phyloP scores from a whole-genome alignment of 805 yeast species.

The Dipodascus geniculatus region DNA sequence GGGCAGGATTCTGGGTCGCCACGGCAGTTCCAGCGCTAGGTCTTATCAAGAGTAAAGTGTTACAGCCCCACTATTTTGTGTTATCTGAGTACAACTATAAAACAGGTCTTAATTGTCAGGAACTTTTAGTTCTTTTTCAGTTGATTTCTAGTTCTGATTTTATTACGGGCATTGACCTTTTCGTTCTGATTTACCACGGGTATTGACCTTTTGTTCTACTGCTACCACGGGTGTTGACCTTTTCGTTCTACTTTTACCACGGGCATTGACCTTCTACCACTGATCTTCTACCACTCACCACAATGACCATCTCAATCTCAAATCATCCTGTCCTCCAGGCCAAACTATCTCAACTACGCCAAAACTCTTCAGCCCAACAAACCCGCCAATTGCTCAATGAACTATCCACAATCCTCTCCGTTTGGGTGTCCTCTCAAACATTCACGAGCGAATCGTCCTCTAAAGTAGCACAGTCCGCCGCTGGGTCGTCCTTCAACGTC shows the following conservation, averaged over 20 bases:
- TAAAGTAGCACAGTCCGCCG: slow-evolving; percentile 8
- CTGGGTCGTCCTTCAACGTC: slow-evolving; percentile 7
- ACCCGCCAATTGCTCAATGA: slow-evolving; percentile 15
- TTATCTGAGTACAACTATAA: too few relatives aligned
- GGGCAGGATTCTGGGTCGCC: too few relatives aligned
- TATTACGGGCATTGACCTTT: neutral
- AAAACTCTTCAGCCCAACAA: slow-evolving; percentile 10
- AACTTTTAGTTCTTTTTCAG: too few relatives aligned
- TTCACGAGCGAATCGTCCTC: slow-evolving; percentile 9
- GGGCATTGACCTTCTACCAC: too few relatives aligned
- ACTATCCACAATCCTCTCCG: slow-evolving; percentile 19
- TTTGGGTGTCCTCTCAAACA: slow-evolving; percentile 15
- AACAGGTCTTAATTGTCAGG: too few relatives aligned
- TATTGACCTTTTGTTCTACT: too few relatives aligned
- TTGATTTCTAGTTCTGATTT: too few relatives aligned
- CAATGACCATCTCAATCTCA: slow-evolving; percentile 13
- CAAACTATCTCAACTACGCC: slow-evolving; percentile 20
- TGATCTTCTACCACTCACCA: neutral
- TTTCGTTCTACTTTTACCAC: neutral
- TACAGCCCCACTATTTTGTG: too few relatives aligned
- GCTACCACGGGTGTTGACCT: neutral
- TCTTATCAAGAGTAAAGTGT: too few relatives aligned
- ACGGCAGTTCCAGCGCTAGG: too few relatives aligned
- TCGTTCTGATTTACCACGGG: neutral
- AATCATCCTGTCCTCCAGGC: slow-evolving; percentile 18